A percentile compares a stretch with the other conserved stretches of the same genome.
These are phyloP conservation scores for Mortierella sp. DNA, from an alignment of 371 early-diverging fungal genomes.

Conservation along the genomic window DNA sequence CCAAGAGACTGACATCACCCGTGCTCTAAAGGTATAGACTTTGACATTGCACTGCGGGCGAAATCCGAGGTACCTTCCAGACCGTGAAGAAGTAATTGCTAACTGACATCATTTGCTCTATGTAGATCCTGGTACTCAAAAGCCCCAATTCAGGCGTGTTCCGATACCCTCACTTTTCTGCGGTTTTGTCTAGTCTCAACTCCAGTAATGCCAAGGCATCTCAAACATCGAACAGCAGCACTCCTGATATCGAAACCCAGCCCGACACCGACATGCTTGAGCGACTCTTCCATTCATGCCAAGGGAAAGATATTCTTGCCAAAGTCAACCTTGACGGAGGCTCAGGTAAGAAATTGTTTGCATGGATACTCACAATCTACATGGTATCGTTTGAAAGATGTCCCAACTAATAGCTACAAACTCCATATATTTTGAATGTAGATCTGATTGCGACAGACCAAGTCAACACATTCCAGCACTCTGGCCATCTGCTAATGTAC, in stretches of 20 bases:
- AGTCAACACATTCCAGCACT: constrained; percentile 44
- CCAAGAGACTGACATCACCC: constrained; percentile 35
- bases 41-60: not conserved
- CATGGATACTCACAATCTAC: not conserved
- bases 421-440: not conserved
- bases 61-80: not conserved
- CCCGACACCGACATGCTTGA: constrained; percentile 60
- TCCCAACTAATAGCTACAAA: not conserved
- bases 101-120: not conserved
- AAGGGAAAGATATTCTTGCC: constrained; percentile 39
- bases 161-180: constrained; percentile 48
- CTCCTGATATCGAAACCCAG: not conserved
- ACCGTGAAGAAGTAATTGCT: not conserved
- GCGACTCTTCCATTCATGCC: constrained; percentile 65
- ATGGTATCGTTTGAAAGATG: not conserved
- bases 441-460: constrained; percentile 35
- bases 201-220: not conserved
- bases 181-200: constrained; percentile 32
- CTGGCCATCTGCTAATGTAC: constrained; percentile 64
- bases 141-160: constrained; percentile 55
- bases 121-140: constrained; percentile 40
- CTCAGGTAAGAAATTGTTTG: constrained; percentile 31
- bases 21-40: constrained; percentile 37
- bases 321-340: constrained; percentile 41
- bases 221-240: not conserved